Base-by-base conservation (phyloP, 2,329 filamentous ascomycete genomes). In the Cercospora beticola region DNA sequence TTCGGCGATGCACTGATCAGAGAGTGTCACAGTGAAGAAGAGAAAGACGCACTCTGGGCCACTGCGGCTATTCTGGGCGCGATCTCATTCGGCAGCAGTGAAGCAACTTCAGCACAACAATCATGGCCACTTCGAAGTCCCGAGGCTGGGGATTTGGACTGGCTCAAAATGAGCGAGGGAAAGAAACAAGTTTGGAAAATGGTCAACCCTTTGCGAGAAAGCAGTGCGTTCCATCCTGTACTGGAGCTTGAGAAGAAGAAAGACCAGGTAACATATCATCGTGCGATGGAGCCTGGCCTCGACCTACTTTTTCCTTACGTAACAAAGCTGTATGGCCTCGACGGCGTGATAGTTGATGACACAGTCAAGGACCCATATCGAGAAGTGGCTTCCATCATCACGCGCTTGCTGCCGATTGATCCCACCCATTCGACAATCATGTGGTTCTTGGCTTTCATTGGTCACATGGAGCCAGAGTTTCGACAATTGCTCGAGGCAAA, bases 161-260 rank as follows among this genome's bases (percentile, higher is more conserved):
- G 88, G 88, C 74, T 90, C 2, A 84, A 80, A 61, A 82, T 90
- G 75, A 83, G 81, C 67, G 82, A 86, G 12, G 86, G 86, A 0
- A 89, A 90, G 76, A 82, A 80, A 64, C 81, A 82, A 4, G 79
- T 89, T 0, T 88, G 84, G 83, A 74, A 81, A 1, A 74, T 88
- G 0, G 79, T 84, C 0, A 80, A 88, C 61, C 84, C 86, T 0
- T 68, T 80, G 4, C 79, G 84, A 9, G 72, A 79, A 0, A 83
- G 85, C 18, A 86, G 84, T 63, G 70, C 85, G 1, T 87, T 88
- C 71, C 71, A 79, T 57, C 46, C 68, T 21, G 71, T 69, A 0
- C 72, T 82, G 10, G 65, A 72, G 26, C 18, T 66, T 9, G 69
- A 71, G 49, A 26, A 52, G 58, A 66, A 43, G 26, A 72, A 64